Evolutionary conservation across 129 eudicot genomes (phyloP).

Genomic region (Centaurea solstitialis): DNA sequence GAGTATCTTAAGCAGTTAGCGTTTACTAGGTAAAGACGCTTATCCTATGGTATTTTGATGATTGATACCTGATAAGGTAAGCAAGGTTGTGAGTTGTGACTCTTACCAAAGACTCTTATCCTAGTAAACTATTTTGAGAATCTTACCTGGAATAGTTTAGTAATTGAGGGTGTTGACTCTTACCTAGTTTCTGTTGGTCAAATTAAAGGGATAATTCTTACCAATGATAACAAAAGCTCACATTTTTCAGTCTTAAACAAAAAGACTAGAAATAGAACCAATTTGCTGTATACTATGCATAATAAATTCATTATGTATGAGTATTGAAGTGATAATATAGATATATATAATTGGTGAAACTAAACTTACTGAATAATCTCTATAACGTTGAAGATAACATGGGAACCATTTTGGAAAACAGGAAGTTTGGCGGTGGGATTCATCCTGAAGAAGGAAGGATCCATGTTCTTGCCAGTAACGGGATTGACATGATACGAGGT

Average conservation of each 20-base stretch:
- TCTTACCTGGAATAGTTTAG: too few species aligned
- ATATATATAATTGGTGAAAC: not conserved
- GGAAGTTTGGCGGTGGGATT: conserved; percentile 86
- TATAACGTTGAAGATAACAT: conserved; percentile 67
- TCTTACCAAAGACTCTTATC: too few species aligned
- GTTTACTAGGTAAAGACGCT: too few species aligned
- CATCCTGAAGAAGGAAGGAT: conserved; percentile 70
- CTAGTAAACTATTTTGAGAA: too few species aligned
- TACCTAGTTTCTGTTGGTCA: too few species aligned
- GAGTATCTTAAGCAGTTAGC: too few species aligned
- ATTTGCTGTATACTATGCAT: not conserved
- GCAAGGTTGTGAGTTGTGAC: too few species aligned
- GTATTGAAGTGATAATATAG: not conserved
- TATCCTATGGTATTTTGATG: too few species aligned
- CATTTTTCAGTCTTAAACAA: not conserved
- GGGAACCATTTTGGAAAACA: conserved; percentile 88
- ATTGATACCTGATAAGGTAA: too few species aligned
- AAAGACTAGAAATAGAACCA: not conserved
- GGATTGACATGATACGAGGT: conserved; percentile 91
- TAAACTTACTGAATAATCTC: conserved; percentile 83
- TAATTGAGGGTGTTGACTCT: too few species aligned
- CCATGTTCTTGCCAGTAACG: conserved; percentile 82
- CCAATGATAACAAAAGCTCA: not conserved
- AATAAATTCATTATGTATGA: too few species aligned
- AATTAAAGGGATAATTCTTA: not conserved